Conservation (phyloP, 1,284 basidiomycete species). For the Malassezia sympodialis region DNA sequence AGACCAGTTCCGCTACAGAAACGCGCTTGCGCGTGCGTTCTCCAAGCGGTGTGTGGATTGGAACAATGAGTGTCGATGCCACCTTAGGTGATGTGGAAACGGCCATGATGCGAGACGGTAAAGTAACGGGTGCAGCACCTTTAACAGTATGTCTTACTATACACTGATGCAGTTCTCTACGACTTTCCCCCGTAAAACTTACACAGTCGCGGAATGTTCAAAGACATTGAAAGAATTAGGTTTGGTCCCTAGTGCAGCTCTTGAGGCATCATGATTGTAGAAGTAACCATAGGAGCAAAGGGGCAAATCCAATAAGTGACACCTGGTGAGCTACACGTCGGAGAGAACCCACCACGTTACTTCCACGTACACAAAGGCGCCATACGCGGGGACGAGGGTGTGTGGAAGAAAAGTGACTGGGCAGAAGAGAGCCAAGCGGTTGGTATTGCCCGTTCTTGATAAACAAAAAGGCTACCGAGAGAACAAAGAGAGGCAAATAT, state of each 20-base stretch:
- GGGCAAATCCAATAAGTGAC: not conserved
- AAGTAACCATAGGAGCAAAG: slow-evolving; percentile 7
- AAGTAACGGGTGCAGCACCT: slow-evolving; percentile 21
- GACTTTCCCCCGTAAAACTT: slow-evolving; percentile 42
- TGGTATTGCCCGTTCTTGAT: not conserved
- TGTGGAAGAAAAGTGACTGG: not conserved
- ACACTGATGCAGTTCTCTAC: slow-evolving; percentile 32
- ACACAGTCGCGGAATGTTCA: slow-evolving; percentile 25
- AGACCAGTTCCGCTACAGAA: slow-evolving; percentile 29
- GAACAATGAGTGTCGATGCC: slow-evolving; percentile 30
- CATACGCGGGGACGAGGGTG: not conserved
- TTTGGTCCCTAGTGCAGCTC: slow-evolving; percentile 41
- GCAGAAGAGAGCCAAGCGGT: not conserved
- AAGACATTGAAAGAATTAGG: slow-evolving; percentile 42
- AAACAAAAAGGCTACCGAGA: slow-evolving; percentile 14
- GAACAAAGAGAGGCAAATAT: slow-evolving; percentile 23
- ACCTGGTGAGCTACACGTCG: not conserved
- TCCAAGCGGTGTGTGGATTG: slow-evolving; percentile 40
- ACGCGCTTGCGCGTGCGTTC: slow-evolving; percentile 36
- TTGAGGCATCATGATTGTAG: slow-evolving; percentile 27
- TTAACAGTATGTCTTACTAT: slow-evolving; percentile 26
- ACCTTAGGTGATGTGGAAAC: slow-evolving; percentile 30
- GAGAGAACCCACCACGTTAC: not conserved
- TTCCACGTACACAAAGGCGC: not conserved
- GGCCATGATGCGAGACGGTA: slow-evolving; percentile 29